Base-by-base conservation (phyloP, 352 stramenopile genomes). In the Phytophthora ohioensis region DNA sequence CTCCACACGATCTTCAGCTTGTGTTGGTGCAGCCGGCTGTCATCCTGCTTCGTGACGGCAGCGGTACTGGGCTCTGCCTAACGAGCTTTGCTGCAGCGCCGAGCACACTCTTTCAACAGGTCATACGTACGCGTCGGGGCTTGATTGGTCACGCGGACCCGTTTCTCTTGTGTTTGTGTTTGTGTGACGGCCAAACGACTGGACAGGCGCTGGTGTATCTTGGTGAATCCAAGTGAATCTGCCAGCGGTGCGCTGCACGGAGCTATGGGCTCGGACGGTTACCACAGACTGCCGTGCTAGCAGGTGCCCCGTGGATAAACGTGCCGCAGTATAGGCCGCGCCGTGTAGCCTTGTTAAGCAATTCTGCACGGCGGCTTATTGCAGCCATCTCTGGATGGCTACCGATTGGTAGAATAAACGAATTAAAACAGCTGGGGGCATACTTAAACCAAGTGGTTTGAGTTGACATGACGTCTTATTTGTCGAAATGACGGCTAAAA, bases 21-120 rank as follows among this genome's bases (percentile, higher is more conserved):
- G 11, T 49, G 17, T 49, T 47, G 15, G 10, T 34, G 21, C 21
- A 27, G 21, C 21, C 21, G 15, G 21, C 8, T 36, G 46, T 51
- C 45, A 27, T 27, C 21, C 21, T 27, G 21, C 21, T 27, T 27
- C 21, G 21, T 27, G n/a, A 51, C 21, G 10, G 42, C 45, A 51
- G 21, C 45, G 34, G 3, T n/a, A 43, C 30, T 46, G 41, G 11
- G 11, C 43, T 64, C 3, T 64, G 52, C n/a, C 21, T 43, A 57
- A 43, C 54, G 53, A 58, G 21, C 21, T 27, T 1, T 27, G 21
- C 21, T 27, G 21, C 58, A 73, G 52, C 51, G 66, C 51, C 51
- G 9, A 13, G 58, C 66, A 72, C 57, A 43, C 57, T 72, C 21
- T 27, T 27, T 62, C 42, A 64, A 55, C 65, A 68, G 49, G 35